Base-by-base conservation (phyloP, 225 moss, liverwort and hornwort genomes). In the Bryum argenteum region DNA sequence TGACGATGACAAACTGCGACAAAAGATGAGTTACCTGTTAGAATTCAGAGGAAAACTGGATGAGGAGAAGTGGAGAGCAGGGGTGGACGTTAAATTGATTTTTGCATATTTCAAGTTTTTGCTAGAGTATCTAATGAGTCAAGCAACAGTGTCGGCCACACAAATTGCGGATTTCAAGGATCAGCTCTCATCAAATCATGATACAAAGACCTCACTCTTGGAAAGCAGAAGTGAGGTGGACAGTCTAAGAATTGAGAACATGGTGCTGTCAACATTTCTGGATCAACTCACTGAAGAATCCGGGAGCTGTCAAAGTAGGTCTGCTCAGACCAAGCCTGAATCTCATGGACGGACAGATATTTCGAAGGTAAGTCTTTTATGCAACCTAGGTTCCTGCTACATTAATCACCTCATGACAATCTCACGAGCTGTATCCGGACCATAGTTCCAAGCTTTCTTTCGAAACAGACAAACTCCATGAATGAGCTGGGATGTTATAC, bases 31-130 rank as follows among this genome's bases (percentile, higher is more conserved):
- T 54, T 70, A 75, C 52, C 37, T 75, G 54, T 57, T 80, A 61
- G 61, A 75, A 51, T 75, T 71, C 37, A 66, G 80, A 33, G 80
- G 66, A 19, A 75, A 71, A 67, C 9, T 75, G 71, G 65, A 64
- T 37, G 80, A 71, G 38, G 71, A 71, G 48, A 70, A 65, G 53
- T 80, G 75, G 75, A 75, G 75, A 66, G 71, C 51, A n/a, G 75
- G 80, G 70, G 80, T 75, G 33, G 75, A 80, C 47, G 12, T 75
- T 13, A 71, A 54, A 65, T 22, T 80, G 53, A 69, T 80, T 41
- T 65, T 70, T 71, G 15, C 80, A 17, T 80, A 80, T 66, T 75
- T 75, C 43, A 75, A 75, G 54, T 54, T 75, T 67, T 63, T 75
- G 19, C 61, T 75, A 38, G 80, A 71, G 55, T 71, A 65, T 80